phyloP scores from a whole-genome alignment of 306 rosid species.

The Arachis stenosperma region DNA sequence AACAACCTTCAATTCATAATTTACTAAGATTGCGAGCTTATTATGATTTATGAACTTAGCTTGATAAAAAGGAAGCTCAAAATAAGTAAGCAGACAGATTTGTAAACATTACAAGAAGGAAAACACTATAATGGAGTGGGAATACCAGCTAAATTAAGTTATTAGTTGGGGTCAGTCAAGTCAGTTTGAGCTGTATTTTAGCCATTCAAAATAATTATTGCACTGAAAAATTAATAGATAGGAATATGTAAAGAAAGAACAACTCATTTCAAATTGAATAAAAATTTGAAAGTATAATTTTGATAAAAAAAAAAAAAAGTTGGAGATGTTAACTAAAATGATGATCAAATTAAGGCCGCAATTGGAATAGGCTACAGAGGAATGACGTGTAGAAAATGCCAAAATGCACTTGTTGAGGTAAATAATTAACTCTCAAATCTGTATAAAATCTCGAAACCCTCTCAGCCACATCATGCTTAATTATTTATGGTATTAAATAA shows the following conservation, averaged over 20 bases:
- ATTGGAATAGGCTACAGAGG: not conserved
- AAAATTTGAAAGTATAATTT: no score
- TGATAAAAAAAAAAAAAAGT: no score
- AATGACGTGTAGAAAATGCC: not conserved
- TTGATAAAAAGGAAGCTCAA: no score
- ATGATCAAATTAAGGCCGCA: not conserved
- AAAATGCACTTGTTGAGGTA: not conserved
- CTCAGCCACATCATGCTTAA: not conserved
- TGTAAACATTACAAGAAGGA: not conserved
- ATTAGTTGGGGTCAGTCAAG: constrained; percentile 6
- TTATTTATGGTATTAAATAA: no score
- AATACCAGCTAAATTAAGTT: constrained; percentile 5
- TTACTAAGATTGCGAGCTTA: not conserved
- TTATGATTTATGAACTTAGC: not conserved
- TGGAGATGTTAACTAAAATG: no score
- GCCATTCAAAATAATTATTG: not conserved
- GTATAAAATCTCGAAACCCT: not conserved
- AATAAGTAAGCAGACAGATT: not conserved
- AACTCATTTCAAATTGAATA: not conserved
- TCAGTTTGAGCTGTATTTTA: constrained; percentile 1
- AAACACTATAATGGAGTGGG: not conserved
- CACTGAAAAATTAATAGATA: not conserved
- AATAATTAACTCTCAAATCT: constrained; percentile 2
- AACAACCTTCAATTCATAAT: not conserved
- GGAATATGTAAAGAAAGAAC: not conserved